Percentiles rank a stretch among this genome's conserved stretches.
These are phyloP conservation scores for Salvia sclarea DNA, from an alignment of 305 asterid genomes.

Conservation along the genomic window DNA sequence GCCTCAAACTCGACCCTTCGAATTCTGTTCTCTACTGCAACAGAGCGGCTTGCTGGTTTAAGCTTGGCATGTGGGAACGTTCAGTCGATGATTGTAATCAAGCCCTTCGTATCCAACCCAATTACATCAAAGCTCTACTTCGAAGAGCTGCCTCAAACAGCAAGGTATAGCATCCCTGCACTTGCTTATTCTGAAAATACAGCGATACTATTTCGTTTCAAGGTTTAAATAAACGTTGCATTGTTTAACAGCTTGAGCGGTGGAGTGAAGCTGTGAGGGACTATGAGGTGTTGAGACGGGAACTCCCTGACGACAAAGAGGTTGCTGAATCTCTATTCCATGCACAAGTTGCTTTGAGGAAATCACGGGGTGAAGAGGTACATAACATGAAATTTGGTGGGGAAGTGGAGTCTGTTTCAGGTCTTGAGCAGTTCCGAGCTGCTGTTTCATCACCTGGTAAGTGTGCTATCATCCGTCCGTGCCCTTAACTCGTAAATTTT, in stretches of 20 bases:
- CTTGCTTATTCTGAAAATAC: conserved; percentile 3
- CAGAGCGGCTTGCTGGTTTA: conserved; percentile 97
- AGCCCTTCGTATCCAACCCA: conserved; percentile 78
- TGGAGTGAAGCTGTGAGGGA: conserved; percentile 90
- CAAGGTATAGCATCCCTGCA: conserved; percentile 54
- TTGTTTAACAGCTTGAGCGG: conserved; percentile 61
- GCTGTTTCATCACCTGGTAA: conserved; percentile 76
- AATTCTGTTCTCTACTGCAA: conserved; percentile 89
- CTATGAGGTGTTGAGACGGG: conserved; percentile 67
- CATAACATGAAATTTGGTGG: conserved; percentile 79
- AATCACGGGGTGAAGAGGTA: conserved; percentile 81
- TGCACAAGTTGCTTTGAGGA: conserved; percentile 73
- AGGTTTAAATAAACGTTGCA: conserved; percentile 10
- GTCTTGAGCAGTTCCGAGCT: conserved; percentile 78
- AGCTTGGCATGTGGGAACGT: conserved; percentile 76
- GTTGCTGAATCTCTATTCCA: conserved; percentile 81
- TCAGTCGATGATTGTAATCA: conserved; percentile 84
- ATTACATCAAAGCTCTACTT: conserved; percentile 81
- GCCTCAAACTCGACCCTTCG: conserved; percentile 73
- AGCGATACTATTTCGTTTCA: background rate
- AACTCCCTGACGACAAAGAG: conserved; percentile 66
- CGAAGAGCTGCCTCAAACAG: conserved; percentile 84
- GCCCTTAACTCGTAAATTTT: background rate
- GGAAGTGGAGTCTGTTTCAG: conserved; percentile 66
- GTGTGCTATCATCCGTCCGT: background rate